Evolutionary conservation across 495 filamentous ascomycete genomes (phyloP), one percentile per base, ranked within the genome.

Genomic region (Talaromyces proteolyticus): DNA sequence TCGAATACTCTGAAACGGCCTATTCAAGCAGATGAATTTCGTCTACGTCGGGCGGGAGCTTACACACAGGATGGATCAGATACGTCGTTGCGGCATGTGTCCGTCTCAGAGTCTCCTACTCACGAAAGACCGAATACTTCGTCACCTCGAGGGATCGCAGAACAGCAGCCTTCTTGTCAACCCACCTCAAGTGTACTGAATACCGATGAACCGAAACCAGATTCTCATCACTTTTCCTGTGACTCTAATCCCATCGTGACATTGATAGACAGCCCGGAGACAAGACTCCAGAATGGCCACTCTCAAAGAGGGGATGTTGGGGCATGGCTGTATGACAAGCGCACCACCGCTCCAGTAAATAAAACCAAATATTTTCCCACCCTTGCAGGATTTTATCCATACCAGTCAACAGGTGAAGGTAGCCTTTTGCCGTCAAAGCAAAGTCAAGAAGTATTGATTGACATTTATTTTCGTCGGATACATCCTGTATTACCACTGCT

Each of bases 401-500:
- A 16, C 36, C 29, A 7, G 6, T 7, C 29, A 36, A 6, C 6
- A 6, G 29, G 25, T 42, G 18, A 25, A 17, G 1, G n/a, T 0
- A 23, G 16, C 6, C 41, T 48, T 20, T 48, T 63, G 12, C 60
- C 60, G 25, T 53, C 53, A n/a, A 44, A 44, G 46, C 14, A 50
- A 26, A 56, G 47, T 23, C 60, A 63, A 29, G 41, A 55, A 6
- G 50, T 11, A 21, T 36, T 65, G 37, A 26, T 65, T 8, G 47
- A 57, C 16, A 55, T 62, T 10, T 65, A 58, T 42, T 59, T 65
- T 14, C 42, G 41, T 44, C 56, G 57, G 5, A 56, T 62, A 19
- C 54, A 64, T 25, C 62, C 61, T 3, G 17, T 60, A 8, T 26
- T 62, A 12, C 59, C 68, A 11, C 44, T 72, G 24, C 18, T 72